Percentiles rank a stretch among this genome's conserved stretches.
These are phyloP conservation scores for Lotus japonicus DNA, from an alignment of 306 rosid species.

Conservation along the genomic window DNA sequence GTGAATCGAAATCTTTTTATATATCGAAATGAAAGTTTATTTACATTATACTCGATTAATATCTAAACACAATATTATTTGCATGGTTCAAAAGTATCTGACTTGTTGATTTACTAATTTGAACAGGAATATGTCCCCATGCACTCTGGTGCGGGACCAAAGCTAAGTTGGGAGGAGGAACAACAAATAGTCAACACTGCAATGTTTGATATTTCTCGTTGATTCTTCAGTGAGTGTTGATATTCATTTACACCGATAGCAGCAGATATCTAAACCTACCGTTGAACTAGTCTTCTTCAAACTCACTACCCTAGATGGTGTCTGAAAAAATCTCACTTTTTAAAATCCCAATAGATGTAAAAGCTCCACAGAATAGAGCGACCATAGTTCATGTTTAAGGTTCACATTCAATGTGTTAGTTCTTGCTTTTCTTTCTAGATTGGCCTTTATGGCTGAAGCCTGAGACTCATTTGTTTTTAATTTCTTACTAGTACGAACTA, in stretches of 20 bases:
- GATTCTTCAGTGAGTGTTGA: slow-evolving; percentile 9
- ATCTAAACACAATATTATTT: too few relatives aligned
- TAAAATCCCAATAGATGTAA: background rate
- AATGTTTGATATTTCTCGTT: slow-evolving; percentile 77
- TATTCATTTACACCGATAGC: too few relatives aligned
- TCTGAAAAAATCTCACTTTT: too few relatives aligned
- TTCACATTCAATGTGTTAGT: background rate
- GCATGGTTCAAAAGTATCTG: background rate
- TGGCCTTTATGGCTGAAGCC: background rate
- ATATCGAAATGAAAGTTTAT: too few relatives aligned
- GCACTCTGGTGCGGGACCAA: slow-evolving; percentile 56
- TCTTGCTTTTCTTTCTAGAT: background rate
- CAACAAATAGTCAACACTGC: slow-evolving; percentile 62
- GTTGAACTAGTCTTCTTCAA: background rate
- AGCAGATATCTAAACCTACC: background rate
- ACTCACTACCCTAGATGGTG: background rate
- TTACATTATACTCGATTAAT: too few relatives aligned
- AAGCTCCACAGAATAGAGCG: slow-evolving; percentile 22
- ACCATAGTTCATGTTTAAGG: slow-evolving; percentile 6
- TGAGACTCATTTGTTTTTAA: background rate
- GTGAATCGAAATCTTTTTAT: too few relatives aligned
- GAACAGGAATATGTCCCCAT: slow-evolving; percentile 63
- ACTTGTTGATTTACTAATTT: slow-evolving; percentile 26
- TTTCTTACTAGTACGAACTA: slow-evolving; percentile 11
- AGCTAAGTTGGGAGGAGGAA: slow-evolving; percentile 86